Base-by-base conservation (phyloP, 768 basidiomycete species). In the Hypholoma fasciculare region DNA sequence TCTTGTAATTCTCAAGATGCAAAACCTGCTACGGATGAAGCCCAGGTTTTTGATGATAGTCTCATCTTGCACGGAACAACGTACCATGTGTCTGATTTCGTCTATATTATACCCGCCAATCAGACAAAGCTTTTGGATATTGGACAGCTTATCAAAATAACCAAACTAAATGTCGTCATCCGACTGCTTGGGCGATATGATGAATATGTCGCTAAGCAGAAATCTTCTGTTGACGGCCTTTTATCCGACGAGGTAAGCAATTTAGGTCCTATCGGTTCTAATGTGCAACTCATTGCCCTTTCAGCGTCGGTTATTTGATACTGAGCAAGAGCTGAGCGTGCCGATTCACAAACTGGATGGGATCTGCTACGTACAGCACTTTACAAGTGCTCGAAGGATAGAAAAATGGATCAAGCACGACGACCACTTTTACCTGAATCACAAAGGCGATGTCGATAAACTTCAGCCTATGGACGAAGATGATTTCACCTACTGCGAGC, bases 1-100 rank as follows among this genome's bases (percentile, higher is more conserved):
- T 72, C 81, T 3, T 89, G 87, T 63, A 76, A 76, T 0, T 57
- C 76, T 1, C 63, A 71, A 44, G 63, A 64, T 11, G 68, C 72
- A 49, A 55, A 67, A 26, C 64, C 73, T 3, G 54, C 64, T 6
- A 47, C 62, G 4, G 51, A 65, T 11, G 57, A 63, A 14, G 63
- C 76, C 34, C 61, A 65, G 11, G 66, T 71, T 38, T 66, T 68
- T 0, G 70, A 70, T 43, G 79, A 78, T 5, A 72, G 79, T 26
- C 64, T 76, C 2, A 49, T 56, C 17, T 72, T 78, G 13, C 65
- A 74, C 42, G 81, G 81, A 3, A 66, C 74, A 9, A 60, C 65
- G 0, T 91, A 85, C 65, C 90, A 90, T 63, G 53, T 73, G 8
- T 50, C 78, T 46, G 90, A 90, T 60, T 89, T 83, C 59, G 77